A percentile compares a stretch with the other conserved stretches of the same genome.
Conservation (phyloP, 495 filamentous ascomycete species). For the Penicillium cosmopolitanum region DNA sequence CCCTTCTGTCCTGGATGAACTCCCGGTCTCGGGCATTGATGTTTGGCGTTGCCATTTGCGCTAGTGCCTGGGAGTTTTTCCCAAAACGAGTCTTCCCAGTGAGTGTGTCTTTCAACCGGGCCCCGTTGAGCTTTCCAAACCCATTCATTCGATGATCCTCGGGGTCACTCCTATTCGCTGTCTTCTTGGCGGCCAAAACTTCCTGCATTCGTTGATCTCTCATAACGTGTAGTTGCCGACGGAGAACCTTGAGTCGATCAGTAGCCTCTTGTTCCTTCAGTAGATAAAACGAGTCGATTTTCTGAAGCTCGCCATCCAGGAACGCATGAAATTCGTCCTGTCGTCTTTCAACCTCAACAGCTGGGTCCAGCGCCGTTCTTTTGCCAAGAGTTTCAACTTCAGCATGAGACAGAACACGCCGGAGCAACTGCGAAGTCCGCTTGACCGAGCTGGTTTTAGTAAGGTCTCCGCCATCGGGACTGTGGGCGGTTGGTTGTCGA, state of each 20-base stretch:
- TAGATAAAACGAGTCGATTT: constrained; percentile 85
- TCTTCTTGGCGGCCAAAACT: constrained; percentile 44
- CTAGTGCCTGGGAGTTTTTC: constrained; percentile 60
- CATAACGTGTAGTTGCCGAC: constrained; percentile 87
- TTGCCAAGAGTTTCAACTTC: constrained; percentile 37
- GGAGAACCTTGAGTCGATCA: constrained; percentile 66
- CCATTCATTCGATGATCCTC: constrained; percentile 23
- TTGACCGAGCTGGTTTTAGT: constrained; percentile 22
- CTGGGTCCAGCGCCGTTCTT: constrained; percentile 41
- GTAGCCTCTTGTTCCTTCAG: constrained; percentile 80
- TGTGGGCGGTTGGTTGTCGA: constrained; percentile 18
- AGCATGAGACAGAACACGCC: constrained; percentile 39
- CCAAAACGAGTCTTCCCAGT: constrained; percentile 49
- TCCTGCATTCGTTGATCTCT: constrained; percentile 75
- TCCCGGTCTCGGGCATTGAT: constrained; percentile 35
- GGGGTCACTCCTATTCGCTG: background rate
- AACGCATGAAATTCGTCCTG: constrained; percentile 80
- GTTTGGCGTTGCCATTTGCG: constrained; percentile 52
- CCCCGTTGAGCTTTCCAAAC: constrained; percentile 29
- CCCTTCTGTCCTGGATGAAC: constrained; percentile 49
- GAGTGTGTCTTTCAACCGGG: constrained; percentile 32
- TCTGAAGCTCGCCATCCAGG: constrained; percentile 76
- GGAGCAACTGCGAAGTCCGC: constrained; percentile 38
- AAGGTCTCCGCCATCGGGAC: constrained; percentile 16
- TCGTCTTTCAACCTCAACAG: constrained; percentile 56